Percentiles rank a stretch among this genome's conserved stretches.
Conservation (phyloP, 805 yeast species). For the Hanseniaspora occidentalis region DNA sequence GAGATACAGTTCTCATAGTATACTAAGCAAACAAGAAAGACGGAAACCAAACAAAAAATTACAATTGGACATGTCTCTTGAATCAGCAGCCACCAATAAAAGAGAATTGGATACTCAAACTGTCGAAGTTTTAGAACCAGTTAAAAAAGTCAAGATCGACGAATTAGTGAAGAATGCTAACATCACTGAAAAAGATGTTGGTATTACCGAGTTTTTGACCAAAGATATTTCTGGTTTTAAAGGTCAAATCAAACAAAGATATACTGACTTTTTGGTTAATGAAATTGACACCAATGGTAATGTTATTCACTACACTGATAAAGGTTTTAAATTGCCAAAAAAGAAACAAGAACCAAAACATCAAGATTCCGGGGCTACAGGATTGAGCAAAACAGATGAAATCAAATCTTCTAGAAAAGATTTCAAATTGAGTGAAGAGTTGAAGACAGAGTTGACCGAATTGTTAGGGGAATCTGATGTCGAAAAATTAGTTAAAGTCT, state of each 20-base stretch:
- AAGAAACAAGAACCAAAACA: constrained; percentile 24
- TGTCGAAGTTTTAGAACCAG: constrained; percentile 1
- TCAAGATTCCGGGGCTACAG: constrained; percentile 6
- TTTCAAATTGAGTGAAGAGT: constrained; percentile 34
- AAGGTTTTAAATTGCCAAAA: constrained; percentile 51
- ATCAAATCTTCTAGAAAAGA: constrained; percentile 19
- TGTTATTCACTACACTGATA: constrained; percentile 65
- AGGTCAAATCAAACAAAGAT: constrained; percentile 78
- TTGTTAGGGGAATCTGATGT: constrained; percentile 51
- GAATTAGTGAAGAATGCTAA: constrained; percentile 21
- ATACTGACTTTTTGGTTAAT: constrained; percentile 87
- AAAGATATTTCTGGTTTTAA: constrained; percentile 46
- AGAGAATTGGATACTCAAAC: constrained; percentile 9
- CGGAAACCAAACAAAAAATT: too few species aligned
- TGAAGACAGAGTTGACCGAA: constrained; percentile 35
- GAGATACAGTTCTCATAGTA: too few species aligned
- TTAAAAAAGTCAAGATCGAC: constrained; percentile 10
- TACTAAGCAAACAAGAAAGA: too few species aligned
- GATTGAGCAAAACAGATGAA: constrained; percentile 11
- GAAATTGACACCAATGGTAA: constrained; percentile 61
- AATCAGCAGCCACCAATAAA: constrained; percentile 2
- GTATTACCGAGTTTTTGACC: constrained; percentile 63
- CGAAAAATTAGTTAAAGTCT: constrained; percentile 37
- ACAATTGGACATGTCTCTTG: too few species aligned
- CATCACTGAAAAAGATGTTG: constrained; percentile 69